phyloP scores from a whole-genome alignment of 331 rosid species.

The Stylosanthes scabra region DNA sequence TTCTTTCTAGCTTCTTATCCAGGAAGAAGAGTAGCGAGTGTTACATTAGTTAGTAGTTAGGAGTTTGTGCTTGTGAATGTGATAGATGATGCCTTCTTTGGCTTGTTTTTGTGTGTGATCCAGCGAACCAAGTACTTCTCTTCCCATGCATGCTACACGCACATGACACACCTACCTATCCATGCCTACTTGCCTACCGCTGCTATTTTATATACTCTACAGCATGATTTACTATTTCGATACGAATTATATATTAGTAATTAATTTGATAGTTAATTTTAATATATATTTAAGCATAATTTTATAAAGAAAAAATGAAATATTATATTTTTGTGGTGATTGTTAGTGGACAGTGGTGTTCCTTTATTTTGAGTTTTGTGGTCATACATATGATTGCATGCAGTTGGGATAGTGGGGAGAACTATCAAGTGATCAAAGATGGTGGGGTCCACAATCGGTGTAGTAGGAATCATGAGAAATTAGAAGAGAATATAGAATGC shows the following conservation, averaged over 20 bases:
- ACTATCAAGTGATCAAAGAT: conserved; percentile 31
- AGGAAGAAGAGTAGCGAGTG: background rate
- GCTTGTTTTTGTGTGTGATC: background rate
- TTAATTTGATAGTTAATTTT: no score
- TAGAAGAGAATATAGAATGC: conserved; percentile 28
- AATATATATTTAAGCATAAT: background rate
- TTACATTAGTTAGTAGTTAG: background rate
- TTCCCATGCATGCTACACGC: background rate
- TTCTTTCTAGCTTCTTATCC: background rate
- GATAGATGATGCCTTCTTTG: background rate
- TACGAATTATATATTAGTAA: no score
- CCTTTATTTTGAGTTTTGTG: background rate
- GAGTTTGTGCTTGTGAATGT: background rate
- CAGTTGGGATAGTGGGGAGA: conserved; percentile 37
- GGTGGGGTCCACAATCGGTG: conserved; percentile 41
- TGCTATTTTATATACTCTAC: no score
- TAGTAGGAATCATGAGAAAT: conserved; percentile 48
- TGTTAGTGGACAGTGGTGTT: background rate
- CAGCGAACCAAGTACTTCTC: background rate
- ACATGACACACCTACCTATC: background rate
- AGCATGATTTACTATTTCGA: no score
- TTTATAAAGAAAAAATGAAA: background rate
- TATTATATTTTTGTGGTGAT: conserved; percentile 1
- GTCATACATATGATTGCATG: conserved; percentile 38
- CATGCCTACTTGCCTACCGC: no score